Base-by-base conservation (phyloP, 768 basidiomycete genomes). In the Boletus rubescentipes region DNA sequence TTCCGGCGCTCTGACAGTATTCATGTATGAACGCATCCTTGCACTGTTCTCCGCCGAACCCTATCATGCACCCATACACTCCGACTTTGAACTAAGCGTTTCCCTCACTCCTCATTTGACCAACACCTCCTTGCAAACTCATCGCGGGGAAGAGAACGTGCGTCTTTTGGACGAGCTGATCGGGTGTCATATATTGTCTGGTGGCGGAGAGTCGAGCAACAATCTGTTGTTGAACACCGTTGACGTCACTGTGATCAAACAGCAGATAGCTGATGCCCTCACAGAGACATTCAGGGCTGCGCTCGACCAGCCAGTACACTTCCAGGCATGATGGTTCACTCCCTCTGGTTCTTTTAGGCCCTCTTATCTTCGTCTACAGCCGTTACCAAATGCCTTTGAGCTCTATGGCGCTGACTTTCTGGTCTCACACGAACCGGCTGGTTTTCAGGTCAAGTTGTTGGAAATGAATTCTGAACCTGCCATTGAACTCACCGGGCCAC, bases 381-480 rank as follows among this genome's bases (percentile, higher is more conserved):
- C 89, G 2, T 68, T 93, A 20, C 86, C 91, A 1, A 98, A 98
- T 66, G 92, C 91, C 0, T 98, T 98, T 65, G 96, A 98, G 67
- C 80, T 98, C 15, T 98, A 87, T 64, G 97, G 97, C 0, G 80
- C 90, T n/a, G 97, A 99, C 69, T 89, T 99, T 54, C 76, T 98
- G 14, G 79, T 98, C 53, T 79, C 78, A 48, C 80, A 81, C 63
- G 61, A 57, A 45, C 58, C 58, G 50, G 44, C 49, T 7, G 63
- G 67, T 9, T 80, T 84, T 51, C 78, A 82, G 56, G 85, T 92
- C 15, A 85, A 87, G 51, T 75, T 98, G 2, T 77, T 98, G 30
- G 97, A 98, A 70, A 78, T 96, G 63, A 99, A 99, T 66, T 86
- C 96, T 7, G 94, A 95, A 59, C 96, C 97, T 2, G 97, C 97